phyloP scores from a whole-genome alignment of 1,284 basidiomycete genomes.

The Moesziomyces antarcticus region DNA sequence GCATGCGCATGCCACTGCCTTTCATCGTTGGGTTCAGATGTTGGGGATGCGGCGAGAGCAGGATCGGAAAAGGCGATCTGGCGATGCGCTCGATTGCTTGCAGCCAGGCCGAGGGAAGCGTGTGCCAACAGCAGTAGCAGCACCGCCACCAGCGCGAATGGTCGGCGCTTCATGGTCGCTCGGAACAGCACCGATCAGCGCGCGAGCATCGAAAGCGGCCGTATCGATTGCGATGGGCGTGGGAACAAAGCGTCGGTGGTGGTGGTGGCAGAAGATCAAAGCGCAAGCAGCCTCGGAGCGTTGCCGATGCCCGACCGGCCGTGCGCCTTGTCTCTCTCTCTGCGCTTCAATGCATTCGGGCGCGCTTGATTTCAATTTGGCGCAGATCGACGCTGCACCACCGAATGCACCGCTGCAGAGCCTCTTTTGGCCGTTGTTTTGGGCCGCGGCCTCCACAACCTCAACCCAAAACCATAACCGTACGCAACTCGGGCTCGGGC shows the following conservation, averaged over 20 bases:
- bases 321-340: no score
- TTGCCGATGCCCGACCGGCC: no score
- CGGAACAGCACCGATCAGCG: not conserved
- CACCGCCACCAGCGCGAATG: not conserved
- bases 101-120: slow-evolving; percentile 12
- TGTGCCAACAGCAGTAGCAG: slow-evolving; percentile 8
- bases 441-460: no score
- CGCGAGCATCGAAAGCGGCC: not conserved
- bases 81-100: slow-evolving; percentile 21
- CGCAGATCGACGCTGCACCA: not conserved
- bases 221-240: not conserved
- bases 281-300: no score
- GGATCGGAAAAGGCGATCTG: slow-evolving; percentile 37
- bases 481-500: no score
- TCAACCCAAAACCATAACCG: no score
- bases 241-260: no score
- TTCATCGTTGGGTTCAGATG: slow-evolving; percentile 6
- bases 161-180: not conserved
- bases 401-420: not conserved
- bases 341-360: no score
- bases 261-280: no score
- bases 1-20: slow-evolving; percentile 1
- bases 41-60: not conserved
- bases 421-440: not conserved
- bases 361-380: no score